phyloP scores from a whole-genome alignment of 768 basidiomycete species.

The Collybiopsis confluens region DNA sequence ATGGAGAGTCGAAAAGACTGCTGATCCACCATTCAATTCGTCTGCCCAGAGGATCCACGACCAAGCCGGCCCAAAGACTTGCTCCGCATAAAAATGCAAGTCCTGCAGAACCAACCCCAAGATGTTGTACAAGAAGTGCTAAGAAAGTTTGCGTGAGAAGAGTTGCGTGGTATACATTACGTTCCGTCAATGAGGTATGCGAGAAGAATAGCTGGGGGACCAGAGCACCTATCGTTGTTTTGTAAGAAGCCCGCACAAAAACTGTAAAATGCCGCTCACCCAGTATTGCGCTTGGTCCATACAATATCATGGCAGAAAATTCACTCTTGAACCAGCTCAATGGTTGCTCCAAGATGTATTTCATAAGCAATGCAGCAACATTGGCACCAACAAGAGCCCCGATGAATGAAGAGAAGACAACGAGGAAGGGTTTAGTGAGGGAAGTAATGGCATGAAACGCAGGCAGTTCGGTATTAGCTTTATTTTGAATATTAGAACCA shows the following conservation, averaged over 20 bases:
- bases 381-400: conserved; percentile 67
- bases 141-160: conserved; percentile 55
- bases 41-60: conserved; percentile 38
- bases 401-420: conserved; percentile 42
- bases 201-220: conserved; percentile 56
- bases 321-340: conserved; percentile 89
- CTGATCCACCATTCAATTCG: background rate
- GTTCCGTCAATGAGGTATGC: conserved; percentile 43
- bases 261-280: conserved; percentile 34
- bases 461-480: background rate
- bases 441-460: background rate
- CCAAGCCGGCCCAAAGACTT: conserved; percentile 53
- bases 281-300: conserved; percentile 68
- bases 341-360: conserved; percentile 51
- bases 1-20: background rate
- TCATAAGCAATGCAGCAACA: conserved; percentile 66
- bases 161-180: conserved; percentile 53
- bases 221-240: conserved; percentile 46
- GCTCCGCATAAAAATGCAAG: conserved; percentile 62
- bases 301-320: conserved; percentile 58
- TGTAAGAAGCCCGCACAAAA: background rate
- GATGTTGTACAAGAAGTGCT: conserved; percentile 57
- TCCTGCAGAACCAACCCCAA: conserved; percentile 73
- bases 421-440: conserved; percentile 36
- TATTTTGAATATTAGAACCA: too few relatives aligned